Base-by-base conservation (phyloP, 257 asterid species). In the Scutellaria minor region DNA sequence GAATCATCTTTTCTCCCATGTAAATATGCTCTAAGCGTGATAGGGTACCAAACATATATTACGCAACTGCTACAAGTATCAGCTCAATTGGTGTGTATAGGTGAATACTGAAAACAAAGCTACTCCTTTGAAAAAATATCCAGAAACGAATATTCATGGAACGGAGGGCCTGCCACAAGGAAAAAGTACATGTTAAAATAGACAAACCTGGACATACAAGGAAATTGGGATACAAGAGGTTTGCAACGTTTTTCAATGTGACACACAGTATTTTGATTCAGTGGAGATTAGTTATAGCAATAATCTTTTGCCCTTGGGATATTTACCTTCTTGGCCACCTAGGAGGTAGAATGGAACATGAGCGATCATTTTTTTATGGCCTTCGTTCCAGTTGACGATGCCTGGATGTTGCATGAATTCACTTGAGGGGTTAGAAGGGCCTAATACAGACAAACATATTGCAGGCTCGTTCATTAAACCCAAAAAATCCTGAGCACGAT, bases 381-480 rank as follows among this genome's bases (percentile, higher is more conserved):
- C 96, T 74, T 91, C 88, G 14, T 78, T 80, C 98, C 98, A 93
- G 59, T 86, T 85, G 73, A 93, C 88, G 15, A 88, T 83, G 78
- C 97, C 96, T 11, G 96, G 96, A 71, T 79, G 62, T 66, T 82
- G 88, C 68, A 58, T 72, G 79, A 64, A 78, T 64, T 85, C 82
- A 75, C 74, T 70, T 45, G 96, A 82, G 56, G 90, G 85, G 68
- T 64, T 80, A 35, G 90, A 83, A 51, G 96, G 84, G 51, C 96
- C 97, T 87, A 91, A 86, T 60, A 91, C 80, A 37, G 98, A 93
- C 75, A 86, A 72, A 78, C 97, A 91, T 64, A 93, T 80, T 6
- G 96, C 96, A 47, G 97, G 98, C 74, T 93, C 98, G 66, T 87
- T 88, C 94, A 93, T 89, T 75, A 93, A 72, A 69, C 93, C 91